A percentile compares a stretch with the other conserved stretches of the same genome.
Conservation (phyloP, 495 filamentous ascomycete species). For the Penicillium antarcticum region DNA sequence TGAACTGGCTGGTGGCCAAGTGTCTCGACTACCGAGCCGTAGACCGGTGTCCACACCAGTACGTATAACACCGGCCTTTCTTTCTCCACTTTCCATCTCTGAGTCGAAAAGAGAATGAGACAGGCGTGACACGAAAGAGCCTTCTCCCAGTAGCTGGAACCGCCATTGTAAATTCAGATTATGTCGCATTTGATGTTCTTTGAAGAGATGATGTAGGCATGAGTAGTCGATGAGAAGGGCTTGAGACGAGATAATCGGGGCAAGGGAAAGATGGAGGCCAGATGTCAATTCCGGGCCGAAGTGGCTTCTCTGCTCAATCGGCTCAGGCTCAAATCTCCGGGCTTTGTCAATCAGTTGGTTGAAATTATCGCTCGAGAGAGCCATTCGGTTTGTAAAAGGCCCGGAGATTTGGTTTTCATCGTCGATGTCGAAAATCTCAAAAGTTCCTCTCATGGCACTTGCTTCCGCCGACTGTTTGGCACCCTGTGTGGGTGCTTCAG, state of each 20-base stretch:
- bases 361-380: slow-evolving; percentile 29
- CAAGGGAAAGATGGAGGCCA: slow-evolving; percentile 70
- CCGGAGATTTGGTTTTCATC: slow-evolving; percentile 21
- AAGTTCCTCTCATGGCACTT: slow-evolving; percentile 20
- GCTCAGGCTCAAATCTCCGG: slow-evolving; percentile 6
- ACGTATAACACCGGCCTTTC: slow-evolving; percentile 61
- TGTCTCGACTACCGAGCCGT: slow-evolving; percentile 68
- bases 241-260: slow-evolving; percentile 69
- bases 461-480: background rate
- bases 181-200: slow-evolving; percentile 64
- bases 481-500: background rate
- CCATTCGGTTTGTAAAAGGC: slow-evolving; percentile 20
- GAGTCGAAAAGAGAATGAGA: slow-evolving; percentile 83
- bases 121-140: slow-evolving; percentile 74
- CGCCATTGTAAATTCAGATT: slow-evolving; percentile 74
- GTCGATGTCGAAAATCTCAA: slow-evolving; percentile 41
- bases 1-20: slow-evolving; percentile 90
- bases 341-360: slow-evolving; percentile 21
- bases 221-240: slow-evolving; percentile 71
- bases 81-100: slow-evolving; percentile 76
- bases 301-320: slow-evolving; percentile 3
- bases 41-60: slow-evolving; percentile 75
- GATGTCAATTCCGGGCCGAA: slow-evolving; percentile 72
- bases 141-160: slow-evolving; percentile 82
- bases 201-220: slow-evolving; percentile 77